phyloP scores from a whole-genome alignment of 129 eudicot species.

The Dittrichia graveolens region DNA sequence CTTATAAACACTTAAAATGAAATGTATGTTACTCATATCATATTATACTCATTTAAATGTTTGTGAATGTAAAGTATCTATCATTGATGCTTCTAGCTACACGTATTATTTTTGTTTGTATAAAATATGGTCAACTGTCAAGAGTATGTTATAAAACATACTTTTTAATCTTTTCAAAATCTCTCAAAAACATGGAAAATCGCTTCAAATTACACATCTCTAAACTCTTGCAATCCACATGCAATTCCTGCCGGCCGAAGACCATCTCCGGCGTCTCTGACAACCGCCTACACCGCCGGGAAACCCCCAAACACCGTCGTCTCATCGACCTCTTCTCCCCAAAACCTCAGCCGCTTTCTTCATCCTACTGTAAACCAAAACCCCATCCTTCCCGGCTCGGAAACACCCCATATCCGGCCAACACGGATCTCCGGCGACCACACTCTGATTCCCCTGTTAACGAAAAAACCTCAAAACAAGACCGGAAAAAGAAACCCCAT shows the following conservation, averaged over 20 bases:
- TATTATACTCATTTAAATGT: too few species aligned
- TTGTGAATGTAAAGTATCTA: too few species aligned
- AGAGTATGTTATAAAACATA: too few species aligned
- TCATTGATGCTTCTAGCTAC: too few species aligned
- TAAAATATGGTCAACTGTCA: background rate
- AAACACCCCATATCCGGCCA: constrained; percentile 28
- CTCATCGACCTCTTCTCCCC: constrained; percentile 60
- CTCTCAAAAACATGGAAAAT: constrained; percentile 44
- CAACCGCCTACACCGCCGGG: constrained; percentile 35
- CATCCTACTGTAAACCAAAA: constrained; percentile 28
- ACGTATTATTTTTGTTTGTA: background rate
- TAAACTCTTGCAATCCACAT: constrained; percentile 47
- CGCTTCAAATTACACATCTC: constrained; percentile 47
- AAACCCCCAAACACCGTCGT: constrained; percentile 41
- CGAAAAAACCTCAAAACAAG: constrained; percentile 27
- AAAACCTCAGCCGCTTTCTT: constrained; percentile 32
- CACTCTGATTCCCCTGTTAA: constrained; percentile 40
- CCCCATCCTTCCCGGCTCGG: constrained; percentile 14
- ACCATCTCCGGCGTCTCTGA: constrained; percentile 48
- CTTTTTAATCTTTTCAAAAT: constrained; percentile 13
- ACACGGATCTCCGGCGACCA: constrained; percentile 17
- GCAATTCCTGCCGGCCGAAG: constrained; percentile 51
- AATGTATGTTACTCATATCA: too few species aligned
- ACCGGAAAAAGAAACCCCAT: constrained; percentile 36
- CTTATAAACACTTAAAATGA: too few species aligned